A percentile compares a stretch with the other conserved stretches of the same genome.
These are phyloP conservation scores for Fomitiporia mediterranea DNA, from an alignment of 1,284 basidiomycete genomes.

Conservation along the genomic window DNA sequence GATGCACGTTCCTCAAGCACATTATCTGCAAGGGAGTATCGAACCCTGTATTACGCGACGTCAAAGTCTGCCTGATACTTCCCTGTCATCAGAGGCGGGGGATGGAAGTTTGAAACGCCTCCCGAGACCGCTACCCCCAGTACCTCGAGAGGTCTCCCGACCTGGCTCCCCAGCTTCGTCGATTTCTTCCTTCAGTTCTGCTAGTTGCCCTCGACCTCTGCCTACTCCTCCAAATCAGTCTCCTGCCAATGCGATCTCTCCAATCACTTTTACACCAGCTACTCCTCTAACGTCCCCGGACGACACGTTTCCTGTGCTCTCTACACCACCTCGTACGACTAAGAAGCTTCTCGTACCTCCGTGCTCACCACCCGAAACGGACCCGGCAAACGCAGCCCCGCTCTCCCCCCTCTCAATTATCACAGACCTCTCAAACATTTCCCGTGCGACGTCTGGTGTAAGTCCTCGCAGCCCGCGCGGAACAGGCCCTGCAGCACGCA, in stretches of 20 bases:
- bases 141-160: slow-evolving; percentile 12
- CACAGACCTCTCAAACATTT: neutral
- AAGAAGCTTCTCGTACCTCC: neutral
- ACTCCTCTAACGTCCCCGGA: neutral
- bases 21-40: neutral
- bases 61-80: neutral
- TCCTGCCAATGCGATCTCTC: neutral
- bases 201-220: neutral
- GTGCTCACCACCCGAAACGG: neutral
- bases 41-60: neutral
- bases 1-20: neutral
- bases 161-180: slow-evolving; percentile 9
- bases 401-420: slow-evolving; percentile 7
- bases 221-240: slow-evolving; percentile 5
- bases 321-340: neutral
- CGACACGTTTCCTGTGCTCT: neutral
- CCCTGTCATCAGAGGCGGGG: neutral
- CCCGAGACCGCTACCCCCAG: slow-evolving; percentile 10
- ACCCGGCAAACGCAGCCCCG: neutral
- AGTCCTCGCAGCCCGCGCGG: neutral
- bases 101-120: neutral
- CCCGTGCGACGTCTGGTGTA: neutral
- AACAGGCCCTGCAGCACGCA: neutral
- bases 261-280: neutral
- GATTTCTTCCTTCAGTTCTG: neutral